phyloP scores from a whole-genome alignment of 495 filamentous ascomycete genomes.

The Aspergillus olivimuriae region DNA sequence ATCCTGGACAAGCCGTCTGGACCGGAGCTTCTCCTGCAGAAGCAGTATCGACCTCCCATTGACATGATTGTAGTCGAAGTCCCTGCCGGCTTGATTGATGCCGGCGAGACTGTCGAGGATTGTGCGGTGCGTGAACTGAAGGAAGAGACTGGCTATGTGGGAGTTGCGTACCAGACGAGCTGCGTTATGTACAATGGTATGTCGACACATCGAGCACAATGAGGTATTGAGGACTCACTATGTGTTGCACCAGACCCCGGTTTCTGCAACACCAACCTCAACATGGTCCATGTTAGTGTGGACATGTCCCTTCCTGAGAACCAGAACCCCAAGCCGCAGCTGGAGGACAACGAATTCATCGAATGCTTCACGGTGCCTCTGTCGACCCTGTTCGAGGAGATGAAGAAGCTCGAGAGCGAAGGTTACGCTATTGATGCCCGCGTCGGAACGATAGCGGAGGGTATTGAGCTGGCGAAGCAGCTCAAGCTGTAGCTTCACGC shows the following conservation, averaged over 20 bases:
- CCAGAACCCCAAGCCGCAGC: constrained; percentile 60
- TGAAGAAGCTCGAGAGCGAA: constrained; percentile 60
- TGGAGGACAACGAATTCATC: constrained; percentile 89
- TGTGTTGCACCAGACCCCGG: constrained; percentile 48
- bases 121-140: constrained; percentile 83
- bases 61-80: constrained; percentile 75
- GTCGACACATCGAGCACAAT: constrained; percentile 12
- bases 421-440: constrained; percentile 84
- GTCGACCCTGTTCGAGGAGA: constrained; percentile 57
- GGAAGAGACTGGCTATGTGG: constrained; percentile 92
- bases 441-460: constrained; percentile 78
- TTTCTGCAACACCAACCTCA: constrained; percentile 84
- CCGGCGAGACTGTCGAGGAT: constrained; percentile 68
- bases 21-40: constrained; percentile 74
- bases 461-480: constrained; percentile 70
- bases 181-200: constrained; percentile 81
- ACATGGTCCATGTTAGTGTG: constrained; percentile 74
- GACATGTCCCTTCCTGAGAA: constrained; percentile 69
- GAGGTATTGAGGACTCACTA: too few species aligned
- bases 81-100: constrained; percentile 82
- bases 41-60: constrained; percentile 82
- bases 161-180: constrained; percentile 57
- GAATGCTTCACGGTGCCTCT: constrained; percentile 73
- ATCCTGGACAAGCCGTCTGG: constrained; percentile 69
- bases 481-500: constrained; percentile 37